Evolutionary conservation across 1,139 yeast species (phyloP), one percentile per base, ranked within the genome.

Genomic region (Debaryomyces sp.): DNA sequence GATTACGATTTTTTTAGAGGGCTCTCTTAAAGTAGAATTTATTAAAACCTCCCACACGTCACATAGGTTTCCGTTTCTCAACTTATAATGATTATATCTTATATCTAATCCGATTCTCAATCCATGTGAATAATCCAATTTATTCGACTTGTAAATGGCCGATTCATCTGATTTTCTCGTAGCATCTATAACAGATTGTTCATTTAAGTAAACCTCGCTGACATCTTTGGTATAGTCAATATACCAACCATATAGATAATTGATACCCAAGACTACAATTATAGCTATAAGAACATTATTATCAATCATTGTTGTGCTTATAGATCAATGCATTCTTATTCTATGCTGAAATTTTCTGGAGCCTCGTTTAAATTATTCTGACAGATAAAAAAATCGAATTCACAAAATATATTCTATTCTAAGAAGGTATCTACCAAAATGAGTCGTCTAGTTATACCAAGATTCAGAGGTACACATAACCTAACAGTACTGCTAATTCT

Each of bases 71-170:
- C 94, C 94, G 59, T 84, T 84, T 54, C 94, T 71, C 18, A 85
- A 58, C 57, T 81, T 83, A 64, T 85, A 87, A 32, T 80, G 84
- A 44, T 79, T 75, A 50, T 75, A 75, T 47, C 88, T 73, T 22
- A 87, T 77, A 41, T 82, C 82, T 44, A 87, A 67, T 0, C 95
- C 95, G 1, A 87, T 81, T 22, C 85, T 73, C 40, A 87, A 70
- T 0, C 87, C 85, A 51, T 78, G 68, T 2, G 85, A 84, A 58
- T 78, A 78, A 36, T 87, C 89, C 18, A 84, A 76, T 58, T 84
- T 80, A 46, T 80, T 81, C 42, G 87, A 83, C 54, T 87, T 77
- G 61, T 86, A 81, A 12, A 83, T 69, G 1, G 91, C 87, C 24
- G 89, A 80, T 61, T 87, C 90, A 41, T 75, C 66, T 21, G 70